Evolutionary conservation across 352 stramenopile species (phyloP), one percentile per base, ranked within the genome.

Genomic region (Pythium phragmiticola): DNA sequence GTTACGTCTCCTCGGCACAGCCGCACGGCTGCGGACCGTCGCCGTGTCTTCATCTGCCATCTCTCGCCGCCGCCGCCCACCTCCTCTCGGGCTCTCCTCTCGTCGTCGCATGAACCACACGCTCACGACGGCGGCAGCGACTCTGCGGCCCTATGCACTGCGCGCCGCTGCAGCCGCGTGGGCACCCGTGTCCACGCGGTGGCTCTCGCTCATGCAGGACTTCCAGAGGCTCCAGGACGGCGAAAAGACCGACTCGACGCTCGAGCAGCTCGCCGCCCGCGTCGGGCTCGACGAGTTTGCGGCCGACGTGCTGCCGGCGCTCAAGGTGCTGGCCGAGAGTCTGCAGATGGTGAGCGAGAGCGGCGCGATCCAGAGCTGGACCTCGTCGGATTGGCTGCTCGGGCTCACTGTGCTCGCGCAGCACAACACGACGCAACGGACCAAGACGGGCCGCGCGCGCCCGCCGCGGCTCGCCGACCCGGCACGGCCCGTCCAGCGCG

Each of bases 371-470:
- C 73, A 76, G 54, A 88, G 79, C 63, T 92, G 81, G 83, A 92
- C 73, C 59, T 76, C 83, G 2, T 77, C 80, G 16, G 86, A 94
- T 54, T 94, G 86, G 86, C 78, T 94, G 59, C 74, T 94, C 55
- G 84, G 81, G 1, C 78, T 94, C 21, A 91, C 82, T 67, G 80
- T 92, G 47, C 64, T 92, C 33, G 78, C 82, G 28, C 77, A 88
- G 62, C 76, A 93, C 69, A 89, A 87, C 57, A 87, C 79, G 54
- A 63, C 72, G 16, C 69, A 77, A 52, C 74, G 72, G 11, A 46
- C 48, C 46, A 56, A 67, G 63, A 19, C 17, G 16, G 48, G 53
- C 9, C 37, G 13, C n/a, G 43, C 17, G 21, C 60, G 33, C 9
- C 57, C 63, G 54, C 65, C 58, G 58, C 64, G 61, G 7, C 17